Conservation (phyloP, 2,329 filamentous ascomycete genomes). For the Fusarium sp. region DNA sequence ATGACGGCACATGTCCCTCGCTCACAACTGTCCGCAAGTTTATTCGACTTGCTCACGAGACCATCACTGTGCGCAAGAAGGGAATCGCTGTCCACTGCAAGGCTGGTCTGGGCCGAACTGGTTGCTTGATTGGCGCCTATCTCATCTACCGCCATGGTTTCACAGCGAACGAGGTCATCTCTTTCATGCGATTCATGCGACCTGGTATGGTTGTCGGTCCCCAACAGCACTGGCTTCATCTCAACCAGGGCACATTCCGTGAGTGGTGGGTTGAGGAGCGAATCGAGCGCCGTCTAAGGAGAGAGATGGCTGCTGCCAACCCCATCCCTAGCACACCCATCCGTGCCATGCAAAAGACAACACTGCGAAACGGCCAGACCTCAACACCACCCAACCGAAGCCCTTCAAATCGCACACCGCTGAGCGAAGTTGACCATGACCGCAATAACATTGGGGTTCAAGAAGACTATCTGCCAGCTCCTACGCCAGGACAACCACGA, state of each 20-base stretch:
- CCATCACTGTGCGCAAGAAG: constrained; percentile 90
- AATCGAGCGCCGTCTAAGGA: constrained; percentile 73
- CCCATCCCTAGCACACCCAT: constrained; percentile 68
- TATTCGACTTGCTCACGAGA: constrained; percentile 93
- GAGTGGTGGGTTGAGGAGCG: constrained; percentile 98
- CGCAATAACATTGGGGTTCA: constrained; percentile 73
- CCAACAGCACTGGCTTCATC: constrained; percentile 98
- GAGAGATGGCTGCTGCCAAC: constrained; percentile 65
- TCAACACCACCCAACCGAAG: constrained; percentile 87
- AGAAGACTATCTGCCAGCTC: constrained; percentile 92
- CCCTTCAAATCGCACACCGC: constrained; percentile 79
- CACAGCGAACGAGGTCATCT: constrained; percentile 96
- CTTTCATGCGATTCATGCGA: constrained; percentile 99
- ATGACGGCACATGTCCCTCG: constrained; percentile 95
- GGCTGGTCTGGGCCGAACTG: constrained; percentile 92
- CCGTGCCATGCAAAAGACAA: constrained; percentile 69
- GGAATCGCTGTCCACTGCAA: constrained; percentile 99
- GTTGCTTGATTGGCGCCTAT: constrained; percentile 96
- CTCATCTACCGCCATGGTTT: constrained; percentile 97
- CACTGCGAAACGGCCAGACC: constrained; percentile 72
- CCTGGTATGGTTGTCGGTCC: constrained; percentile 99
- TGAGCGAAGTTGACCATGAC: constrained; percentile 95
- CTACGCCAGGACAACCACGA: constrained; percentile 93
- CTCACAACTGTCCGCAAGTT: constrained; percentile 92
- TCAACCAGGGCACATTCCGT: constrained; percentile 97